Evolutionary conservation across 805 yeast species (phyloP).

Genomic region (Suhomyces kilbournensis): DNA sequence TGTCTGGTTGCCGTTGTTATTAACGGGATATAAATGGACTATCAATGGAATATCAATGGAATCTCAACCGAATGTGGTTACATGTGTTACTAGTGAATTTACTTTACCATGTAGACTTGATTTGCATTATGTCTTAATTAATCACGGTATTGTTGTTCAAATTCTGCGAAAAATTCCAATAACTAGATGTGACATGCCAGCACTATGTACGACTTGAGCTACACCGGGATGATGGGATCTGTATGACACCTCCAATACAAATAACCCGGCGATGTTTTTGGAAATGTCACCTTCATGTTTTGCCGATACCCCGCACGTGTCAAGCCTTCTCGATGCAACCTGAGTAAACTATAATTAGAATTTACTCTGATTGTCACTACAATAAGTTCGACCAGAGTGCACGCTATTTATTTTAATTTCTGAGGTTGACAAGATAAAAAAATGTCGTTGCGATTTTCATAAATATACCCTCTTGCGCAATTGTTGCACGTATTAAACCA

Average conservation of each 20-base stretch:
- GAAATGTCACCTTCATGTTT: neutral
- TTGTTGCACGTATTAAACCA: too few species aligned
- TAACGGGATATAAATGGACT: neutral
- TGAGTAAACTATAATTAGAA: neutral
- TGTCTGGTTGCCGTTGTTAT: neutral
- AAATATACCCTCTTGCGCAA: too few species aligned
- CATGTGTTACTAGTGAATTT: neutral
- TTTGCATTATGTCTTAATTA: neutral
- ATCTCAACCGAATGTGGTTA: too few species aligned
- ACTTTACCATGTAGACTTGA: neutral
- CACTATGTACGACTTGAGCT: neutral
- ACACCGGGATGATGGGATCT: neutral
- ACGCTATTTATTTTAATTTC: too few species aligned
- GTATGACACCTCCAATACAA: neutral
- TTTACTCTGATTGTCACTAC: too few species aligned
- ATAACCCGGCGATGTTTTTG: neutral
- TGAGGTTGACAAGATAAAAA: too few species aligned
- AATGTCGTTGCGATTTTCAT: too few species aligned
- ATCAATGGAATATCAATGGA: too few species aligned
- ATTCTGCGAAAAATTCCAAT: neutral
- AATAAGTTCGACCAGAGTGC: too few species aligned
- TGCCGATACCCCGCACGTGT: neutral
- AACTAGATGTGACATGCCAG: neutral
- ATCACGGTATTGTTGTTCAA: neutral
- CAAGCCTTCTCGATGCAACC: neutral